Evolutionary conservation across 768 basidiomycete genomes (phyloP).

Genomic region (Auricularia sp.): DNA sequence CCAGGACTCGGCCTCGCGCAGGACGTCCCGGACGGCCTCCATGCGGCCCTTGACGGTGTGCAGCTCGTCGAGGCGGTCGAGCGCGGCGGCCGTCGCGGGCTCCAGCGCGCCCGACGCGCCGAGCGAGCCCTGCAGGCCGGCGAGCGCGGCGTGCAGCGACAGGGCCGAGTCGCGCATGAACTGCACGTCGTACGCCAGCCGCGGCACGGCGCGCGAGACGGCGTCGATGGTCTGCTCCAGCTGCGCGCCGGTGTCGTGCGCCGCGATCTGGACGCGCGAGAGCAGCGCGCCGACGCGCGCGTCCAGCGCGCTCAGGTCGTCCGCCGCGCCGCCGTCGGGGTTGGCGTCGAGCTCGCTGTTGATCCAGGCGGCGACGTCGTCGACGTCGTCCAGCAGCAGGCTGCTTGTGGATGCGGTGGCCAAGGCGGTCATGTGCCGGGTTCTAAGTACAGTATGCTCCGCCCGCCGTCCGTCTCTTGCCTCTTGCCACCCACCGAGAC

Average conservation of each 20-base stretch:
- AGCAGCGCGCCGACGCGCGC: conserved; percentile 65
- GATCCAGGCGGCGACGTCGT: conserved; percentile 61
- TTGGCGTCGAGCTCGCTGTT: conserved; percentile 51
- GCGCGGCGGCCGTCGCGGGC: conserved; percentile 48
- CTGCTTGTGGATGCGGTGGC: not conserved
- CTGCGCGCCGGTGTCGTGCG: conserved; percentile 77
- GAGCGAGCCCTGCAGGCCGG: conserved; percentile 47
- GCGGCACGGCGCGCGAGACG: conserved; percentile 81
- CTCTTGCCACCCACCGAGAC: not conserved
- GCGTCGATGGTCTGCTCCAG: conserved; percentile 88
- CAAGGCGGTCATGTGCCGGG: not conserved
- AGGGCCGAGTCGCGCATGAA: conserved; percentile 92
- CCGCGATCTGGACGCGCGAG: conserved; percentile 73
- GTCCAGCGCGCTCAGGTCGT: conserved; percentile 51
- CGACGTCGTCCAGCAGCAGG: conserved; percentile 39
- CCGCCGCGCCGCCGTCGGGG: too few relatives aligned
- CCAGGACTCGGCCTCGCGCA: conserved; percentile 96
- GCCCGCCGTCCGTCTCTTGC: too few relatives aligned
- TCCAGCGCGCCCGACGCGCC: conserved; percentile 32
- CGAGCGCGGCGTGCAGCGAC: conserved; percentile 58
- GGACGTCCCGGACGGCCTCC: conserved; percentile 81
- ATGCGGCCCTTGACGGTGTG: conserved; percentile 79
- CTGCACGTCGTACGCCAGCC: conserved; percentile 90
- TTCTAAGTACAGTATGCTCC: too few relatives aligned
- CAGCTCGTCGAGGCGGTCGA: conserved; percentile 70